Evolutionary conservation across 2,329 filamentous ascomycete species (phyloP).

Genomic region (Aspergillus versicolor): DNA sequence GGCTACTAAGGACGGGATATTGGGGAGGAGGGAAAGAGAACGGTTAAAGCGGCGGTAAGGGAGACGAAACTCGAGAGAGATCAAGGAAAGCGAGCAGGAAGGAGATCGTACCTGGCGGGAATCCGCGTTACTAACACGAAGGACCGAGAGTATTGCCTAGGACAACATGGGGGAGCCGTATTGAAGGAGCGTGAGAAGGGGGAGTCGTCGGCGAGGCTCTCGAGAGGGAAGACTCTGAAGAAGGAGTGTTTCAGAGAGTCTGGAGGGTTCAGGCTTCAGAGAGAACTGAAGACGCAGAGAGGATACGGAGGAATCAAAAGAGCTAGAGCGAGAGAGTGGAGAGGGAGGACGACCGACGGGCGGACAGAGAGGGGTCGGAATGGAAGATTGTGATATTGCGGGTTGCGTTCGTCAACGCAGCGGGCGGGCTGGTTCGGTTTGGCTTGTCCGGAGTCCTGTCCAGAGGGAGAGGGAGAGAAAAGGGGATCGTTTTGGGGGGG

Average conservation of each 20-base stretch:
- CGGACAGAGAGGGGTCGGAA: conserved; percentile 12
- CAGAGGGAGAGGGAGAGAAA: neutral
- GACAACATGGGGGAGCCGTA: conserved; percentile 29
- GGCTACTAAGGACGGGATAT: neutral
- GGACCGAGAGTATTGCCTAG: conserved; percentile 26
- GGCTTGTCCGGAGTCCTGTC: neutral
- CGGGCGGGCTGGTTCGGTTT: conserved; percentile 3
- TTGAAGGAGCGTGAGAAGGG: neutral
- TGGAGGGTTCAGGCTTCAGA: neutral
- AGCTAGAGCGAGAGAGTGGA: neutral
- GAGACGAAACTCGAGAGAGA: conserved; percentile 6
- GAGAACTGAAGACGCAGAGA: neutral
- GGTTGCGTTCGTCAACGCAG: neutral
- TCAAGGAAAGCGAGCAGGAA: conserved; percentile 5
- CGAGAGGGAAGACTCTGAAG: conserved; percentile 4
- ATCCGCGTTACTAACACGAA: conserved; percentile 29
- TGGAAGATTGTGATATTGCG: conserved; percentile 10
- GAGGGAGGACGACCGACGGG: neutral
- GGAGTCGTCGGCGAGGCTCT: conserved; percentile 2
- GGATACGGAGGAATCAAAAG: neutral
- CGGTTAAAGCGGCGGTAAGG: conserved; percentile 10
- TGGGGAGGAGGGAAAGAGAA: neutral
- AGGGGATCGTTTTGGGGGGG: neutral
- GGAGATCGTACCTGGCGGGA: conserved; percentile 27
- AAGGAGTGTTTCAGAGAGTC: neutral